Evolutionary conservation across 2,329 filamentous ascomycete species (phyloP).

Genomic region (Cladosporium austrohemisphaericum): DNA sequence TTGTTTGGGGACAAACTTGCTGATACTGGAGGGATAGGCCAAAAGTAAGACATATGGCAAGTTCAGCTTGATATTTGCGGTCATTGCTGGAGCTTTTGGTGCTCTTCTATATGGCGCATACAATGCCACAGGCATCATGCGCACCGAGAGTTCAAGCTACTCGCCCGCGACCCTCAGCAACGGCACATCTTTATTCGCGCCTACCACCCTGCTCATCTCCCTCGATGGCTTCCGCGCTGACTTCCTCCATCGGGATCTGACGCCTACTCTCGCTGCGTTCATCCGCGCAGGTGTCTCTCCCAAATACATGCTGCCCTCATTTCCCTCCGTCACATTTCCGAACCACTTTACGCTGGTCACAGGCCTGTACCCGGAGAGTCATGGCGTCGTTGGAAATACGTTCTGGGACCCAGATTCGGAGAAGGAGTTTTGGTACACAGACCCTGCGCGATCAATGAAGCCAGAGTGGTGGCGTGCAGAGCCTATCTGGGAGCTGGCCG

Average conservation of each 20-base stretch:
- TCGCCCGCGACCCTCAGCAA: slow-evolving; percentile 54
- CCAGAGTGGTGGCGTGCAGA: slow-evolving; percentile 94
- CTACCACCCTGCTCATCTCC: slow-evolving; percentile 89
- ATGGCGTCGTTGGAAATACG: slow-evolving; percentile 88
- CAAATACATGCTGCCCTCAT: slow-evolving; percentile 87
- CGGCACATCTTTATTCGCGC: slow-evolving; percentile 82
- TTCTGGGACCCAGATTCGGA: slow-evolving; percentile 82
- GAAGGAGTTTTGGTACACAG: slow-evolving; percentile 84
- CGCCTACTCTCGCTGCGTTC: slow-evolving; percentile 75
- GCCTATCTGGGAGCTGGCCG: slow-evolving; percentile 90
- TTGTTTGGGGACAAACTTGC: not conserved
- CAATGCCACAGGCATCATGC: slow-evolving; percentile 44
- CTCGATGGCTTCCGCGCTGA: slow-evolving; percentile 95
- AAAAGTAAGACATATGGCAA: slow-evolving; percentile 53
- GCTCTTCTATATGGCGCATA: slow-evolving; percentile 55
- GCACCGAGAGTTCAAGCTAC: slow-evolving; percentile 7
- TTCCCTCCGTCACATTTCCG: slow-evolving; percentile 94
- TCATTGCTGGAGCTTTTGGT: slow-evolving; percentile 52
- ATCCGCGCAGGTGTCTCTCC: slow-evolving; percentile 82
- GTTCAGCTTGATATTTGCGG: slow-evolving; percentile 40
- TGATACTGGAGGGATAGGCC: slow-evolving; percentile 37
- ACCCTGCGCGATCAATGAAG: slow-evolving; percentile 70
- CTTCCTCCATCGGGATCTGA: slow-evolving; percentile 78
- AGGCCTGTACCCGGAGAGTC: slow-evolving; percentile 85
- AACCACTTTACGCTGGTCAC: slow-evolving; percentile 92